A percentile compares a stretch with the other conserved stretches of the same genome.
phyloP scores from a whole-genome alignment of 2,329 filamentous ascomycete genomes.

The Zasmidium citrigriseum region DNA sequence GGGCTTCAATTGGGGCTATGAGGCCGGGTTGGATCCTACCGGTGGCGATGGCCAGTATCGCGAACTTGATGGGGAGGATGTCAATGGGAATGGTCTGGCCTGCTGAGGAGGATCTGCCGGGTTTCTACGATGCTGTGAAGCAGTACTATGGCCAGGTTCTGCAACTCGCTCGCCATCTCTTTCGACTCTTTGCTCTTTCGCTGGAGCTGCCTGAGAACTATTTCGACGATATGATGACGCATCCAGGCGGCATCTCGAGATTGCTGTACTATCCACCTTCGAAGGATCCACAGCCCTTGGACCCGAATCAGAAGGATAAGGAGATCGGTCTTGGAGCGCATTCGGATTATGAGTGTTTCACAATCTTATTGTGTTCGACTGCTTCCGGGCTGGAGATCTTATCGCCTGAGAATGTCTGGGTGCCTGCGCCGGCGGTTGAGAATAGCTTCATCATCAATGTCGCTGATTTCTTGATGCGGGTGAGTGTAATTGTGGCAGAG shows the following conservation, averaged over 20 bases:
- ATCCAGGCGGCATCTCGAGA: slow-evolving; percentile 43
- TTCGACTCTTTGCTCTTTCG: slow-evolving; percentile 43
- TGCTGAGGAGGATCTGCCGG: slow-evolving; percentile 39
- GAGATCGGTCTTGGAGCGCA: slow-evolving; percentile 43
- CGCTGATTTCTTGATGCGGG: slow-evolving; percentile 53
- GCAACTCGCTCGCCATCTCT: slow-evolving; percentile 42
- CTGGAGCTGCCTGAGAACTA: slow-evolving; percentile 40
- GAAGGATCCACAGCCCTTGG: slow-evolving; percentile 25
- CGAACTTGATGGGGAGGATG: slow-evolving; percentile 41
- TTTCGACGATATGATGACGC: slow-evolving; percentile 44
- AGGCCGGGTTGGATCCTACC: slow-evolving; percentile 39
- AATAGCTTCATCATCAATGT: slow-evolving; percentile 53
- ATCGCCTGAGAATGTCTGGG: slow-evolving; percentile 43
- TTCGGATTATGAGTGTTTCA: slow-evolving; percentile 34
- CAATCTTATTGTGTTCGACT: slow-evolving; percentile 30
- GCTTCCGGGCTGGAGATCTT: slow-evolving; percentile 32
- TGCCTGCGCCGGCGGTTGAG: slow-evolving; percentile 46
- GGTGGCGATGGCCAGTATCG: slow-evolving; percentile 45
- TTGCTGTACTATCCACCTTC: slow-evolving; percentile 43
- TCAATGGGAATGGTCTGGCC: slow-evolving; percentile 44
- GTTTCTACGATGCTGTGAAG: slow-evolving; percentile 40
- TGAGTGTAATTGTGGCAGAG: no score
- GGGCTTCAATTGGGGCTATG: slow-evolving; percentile 47
- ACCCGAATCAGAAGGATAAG: slow-evolving; percentile 21
- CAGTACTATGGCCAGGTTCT: slow-evolving; percentile 43